Conservation (phyloP, 2,329 filamentous ascomycete genomes). For the Epichloe sp. region DNA sequence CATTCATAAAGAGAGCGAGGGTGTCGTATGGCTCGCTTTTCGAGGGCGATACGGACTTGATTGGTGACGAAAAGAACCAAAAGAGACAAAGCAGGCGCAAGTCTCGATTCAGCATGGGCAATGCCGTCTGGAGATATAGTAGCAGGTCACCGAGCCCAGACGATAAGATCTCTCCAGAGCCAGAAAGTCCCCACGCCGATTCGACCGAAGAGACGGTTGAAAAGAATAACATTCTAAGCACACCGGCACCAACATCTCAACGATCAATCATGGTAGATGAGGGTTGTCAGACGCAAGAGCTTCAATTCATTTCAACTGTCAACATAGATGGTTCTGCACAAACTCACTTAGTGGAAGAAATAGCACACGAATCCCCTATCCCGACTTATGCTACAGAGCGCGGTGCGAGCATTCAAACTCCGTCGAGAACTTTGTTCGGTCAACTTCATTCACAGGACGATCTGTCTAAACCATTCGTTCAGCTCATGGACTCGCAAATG, state of each 20-base stretch:
- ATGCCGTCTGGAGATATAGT: slow-evolving; percentile 60
- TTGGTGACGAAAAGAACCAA: slow-evolving; percentile 45
- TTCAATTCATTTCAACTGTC: slow-evolving; percentile 15
- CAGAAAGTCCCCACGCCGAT: slow-evolving; percentile 11
- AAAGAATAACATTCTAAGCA: neutral
- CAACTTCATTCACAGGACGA: neutral
- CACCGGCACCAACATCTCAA: neutral
- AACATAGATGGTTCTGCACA: slow-evolving; percentile 18
- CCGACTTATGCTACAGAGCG: neutral
- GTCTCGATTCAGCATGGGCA: slow-evolving; percentile 53
- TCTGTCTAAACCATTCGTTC: neutral
- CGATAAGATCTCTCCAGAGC: slow-evolving; percentile 22
- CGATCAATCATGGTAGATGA: slow-evolving; percentile 22
- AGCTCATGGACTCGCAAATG: neutral
- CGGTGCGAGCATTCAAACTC: slow-evolving; percentile 4
- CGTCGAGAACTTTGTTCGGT: slow-evolving; percentile 6
- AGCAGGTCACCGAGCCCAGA: slow-evolving; percentile 61
- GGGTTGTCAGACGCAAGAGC: slow-evolving; percentile 21
- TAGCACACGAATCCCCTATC: slow-evolving; percentile 6
- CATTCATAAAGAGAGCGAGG: slow-evolving; percentile 61
- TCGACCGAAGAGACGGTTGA: slow-evolving; percentile 4
- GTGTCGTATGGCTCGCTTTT: slow-evolving; percentile 57
- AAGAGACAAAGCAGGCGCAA: slow-evolving; percentile 41
- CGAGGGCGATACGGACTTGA: slow-evolving; percentile 51
- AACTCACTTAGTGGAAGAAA: slow-evolving; percentile 8